Evolutionary conservation across 1,284 basidiomycete genomes (phyloP).

Genomic region (Ceraceosorus bombacis): DNA sequence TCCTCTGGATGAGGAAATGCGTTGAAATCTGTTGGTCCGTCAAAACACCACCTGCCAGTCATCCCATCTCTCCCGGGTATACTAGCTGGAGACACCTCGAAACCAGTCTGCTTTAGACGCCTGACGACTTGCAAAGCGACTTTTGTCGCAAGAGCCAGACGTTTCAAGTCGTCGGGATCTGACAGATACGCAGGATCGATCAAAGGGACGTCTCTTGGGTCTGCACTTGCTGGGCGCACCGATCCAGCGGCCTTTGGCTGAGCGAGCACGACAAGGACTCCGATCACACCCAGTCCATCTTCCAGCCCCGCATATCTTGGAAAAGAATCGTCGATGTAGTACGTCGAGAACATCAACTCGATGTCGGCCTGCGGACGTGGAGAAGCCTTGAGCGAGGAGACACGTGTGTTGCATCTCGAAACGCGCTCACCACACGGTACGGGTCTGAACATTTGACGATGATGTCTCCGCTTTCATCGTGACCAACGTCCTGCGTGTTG

Average conservation of each 20-base stretch:
- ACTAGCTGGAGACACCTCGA: slow-evolving; percentile 6
- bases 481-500: slow-evolving; percentile 4
- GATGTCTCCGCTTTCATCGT: neutral
- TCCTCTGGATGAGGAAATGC: neutral
- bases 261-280: slow-evolving; percentile 6
- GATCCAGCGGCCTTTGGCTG: slow-evolving; percentile 2
- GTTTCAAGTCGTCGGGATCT: slow-evolving; percentile 1
- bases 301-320: slow-evolving; percentile 4
- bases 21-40: neutral
- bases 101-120: slow-evolving; percentile 2
- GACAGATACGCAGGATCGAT: slow-evolving; percentile 8
- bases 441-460: slow-evolving; percentile 8
- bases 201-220: slow-evolving; percentile 3
- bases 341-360: neutral
- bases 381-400: slow-evolving; percentile 4
- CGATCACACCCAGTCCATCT: neutral
- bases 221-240: neutral
- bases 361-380: slow-evolving; percentile 3
- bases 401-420: slow-evolving; percentile 3
- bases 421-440: slow-evolving; percentile 5
- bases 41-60: slow-evolving; percentile 7
- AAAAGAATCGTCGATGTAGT: neutral
- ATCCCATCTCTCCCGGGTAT: slow-evolving; percentile 8
- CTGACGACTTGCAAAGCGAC: slow-evolving; percentile 3
- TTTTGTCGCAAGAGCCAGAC: slow-evolving; percentile 1